Base-by-base conservation (phyloP, 306 rosid genomes). In the Canavalia ensiformis region DNA sequence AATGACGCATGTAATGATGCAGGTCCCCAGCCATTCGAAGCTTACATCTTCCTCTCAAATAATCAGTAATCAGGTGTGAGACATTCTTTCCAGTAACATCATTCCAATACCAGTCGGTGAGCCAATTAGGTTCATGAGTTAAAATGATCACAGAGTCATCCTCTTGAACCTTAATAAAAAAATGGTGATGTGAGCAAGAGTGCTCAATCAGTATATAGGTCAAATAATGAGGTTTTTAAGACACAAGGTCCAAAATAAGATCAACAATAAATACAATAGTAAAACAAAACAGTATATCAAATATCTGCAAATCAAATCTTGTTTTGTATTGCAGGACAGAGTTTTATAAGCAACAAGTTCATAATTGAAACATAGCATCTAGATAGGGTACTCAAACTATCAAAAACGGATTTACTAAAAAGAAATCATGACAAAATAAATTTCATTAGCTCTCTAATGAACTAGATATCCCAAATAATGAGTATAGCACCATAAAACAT, bases 1-100 rank as follows among this genome's bases (percentile, higher is more conserved):
- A 93, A 90, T 96, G 99, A 45, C 99, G 98, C 97, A 96, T 90
- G 89, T 96, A 96, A 86, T 96, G 99, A 88, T 96, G 99, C 92
- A 96, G 89, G 87, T 96, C 99, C 80, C 99, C 99, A 70, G 99
- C 97, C 84, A 96, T 88, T 68, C 98, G 91, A 79, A 93, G 97
- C 86, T 90, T 96, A 81, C 99, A 96, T 78, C 98, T 89, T 87
- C 97, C 99, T 85, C 80, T 96, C 75, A 93, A 77, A 92, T 90
- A 88, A 90, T 93, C 97, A 74, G 87, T 68, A 82, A 93, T 89
- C 77, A 95, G 84, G 86, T 95, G 97, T 1, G 96, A 84, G 52
- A 96, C 83, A 89, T 92, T 93, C 92, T 92, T 90, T 80, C 98
- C 98, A 83, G 99, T 86, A 46, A 87, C 94, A 45, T 82, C 89